Conservation (phyloP, 257 asterid species). For the Eucommia ulmoides region DNA sequence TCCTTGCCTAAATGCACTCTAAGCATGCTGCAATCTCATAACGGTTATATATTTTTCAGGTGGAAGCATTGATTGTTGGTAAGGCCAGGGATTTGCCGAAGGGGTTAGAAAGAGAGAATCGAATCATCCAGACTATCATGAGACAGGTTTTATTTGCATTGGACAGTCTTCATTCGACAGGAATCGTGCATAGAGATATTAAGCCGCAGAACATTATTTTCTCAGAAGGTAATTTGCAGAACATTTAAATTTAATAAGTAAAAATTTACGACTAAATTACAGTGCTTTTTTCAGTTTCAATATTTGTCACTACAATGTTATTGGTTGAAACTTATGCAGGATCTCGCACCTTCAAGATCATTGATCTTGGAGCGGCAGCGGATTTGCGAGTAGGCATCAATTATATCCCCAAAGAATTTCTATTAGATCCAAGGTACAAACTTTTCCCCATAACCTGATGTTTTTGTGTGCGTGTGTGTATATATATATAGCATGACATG, state of each 20-base stretch:
- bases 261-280: too few species aligned
- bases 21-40: neutral
- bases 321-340: conserved; percentile 29
- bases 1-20: too few species aligned
- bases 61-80: conserved; percentile 70
- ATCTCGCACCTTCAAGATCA: conserved; percentile 81
- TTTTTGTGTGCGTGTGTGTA: neutral
- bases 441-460: neutral
- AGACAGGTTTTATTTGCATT: conserved; percentile 82
- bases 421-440: conserved; percentile 96
- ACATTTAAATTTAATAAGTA: too few species aligned
- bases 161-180: conserved; percentile 88
- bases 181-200: conserved; percentile 90
- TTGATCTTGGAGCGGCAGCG: conserved; percentile 96
- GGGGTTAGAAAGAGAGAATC: conserved; percentile 85
- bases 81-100: conserved; percentile 55
- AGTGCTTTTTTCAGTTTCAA: too few species aligned
- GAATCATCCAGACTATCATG: conserved; percentile 78
- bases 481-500: neutral
- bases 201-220: conserved; percentile 91
- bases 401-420: conserved; percentile 89
- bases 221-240: conserved; percentile 98
- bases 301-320: too few species aligned
- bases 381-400: conserved; percentile 97
- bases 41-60: conserved; percentile 31